A percentile compares a stretch with the other conserved stretches of the same genome.
These are phyloP conservation scores for Mollisia scopiformis DNA, from an alignment of 2,329 filamentous ascomycete species.

Conservation along the genomic window DNA sequence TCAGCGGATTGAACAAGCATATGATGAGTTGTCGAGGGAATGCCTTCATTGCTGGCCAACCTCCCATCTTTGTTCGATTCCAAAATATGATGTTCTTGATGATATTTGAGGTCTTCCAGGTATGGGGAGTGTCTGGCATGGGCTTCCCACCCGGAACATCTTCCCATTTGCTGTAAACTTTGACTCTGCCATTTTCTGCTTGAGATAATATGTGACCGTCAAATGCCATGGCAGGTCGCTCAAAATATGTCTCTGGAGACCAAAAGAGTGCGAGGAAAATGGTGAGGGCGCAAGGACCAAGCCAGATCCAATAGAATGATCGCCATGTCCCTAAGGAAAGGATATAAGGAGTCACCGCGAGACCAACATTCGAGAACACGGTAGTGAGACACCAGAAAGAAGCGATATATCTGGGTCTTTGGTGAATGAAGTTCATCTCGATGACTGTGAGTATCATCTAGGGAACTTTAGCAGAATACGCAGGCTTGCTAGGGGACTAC, in stretches of 20 bases:
- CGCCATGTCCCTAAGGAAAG: conserved; percentile 39
- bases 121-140: not conserved
- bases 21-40: conserved; percentile 5
- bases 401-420: conserved; percentile 42
- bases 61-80: not conserved
- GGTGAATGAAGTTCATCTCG: conserved; percentile 43
- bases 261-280: conserved; percentile 37
- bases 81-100: conserved; percentile 7
- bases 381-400: conserved; percentile 39
- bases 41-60: conserved; percentile 12
- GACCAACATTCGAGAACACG: conserved; percentile 28
- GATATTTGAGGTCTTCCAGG: not conserved
- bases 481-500: conserved; percentile 9
- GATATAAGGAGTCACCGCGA: conserved; percentile 35
- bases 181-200: conserved; percentile 41
- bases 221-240: conserved; percentile 43
- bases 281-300: conserved; percentile 29
- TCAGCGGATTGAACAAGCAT: conserved; percentile 60
- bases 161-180: conserved; percentile 40
- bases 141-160: conserved; percentile 26
- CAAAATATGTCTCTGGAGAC: conserved; percentile 44
- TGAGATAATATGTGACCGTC: conserved; percentile 44
- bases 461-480: conserved; percentile 11
- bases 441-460: conserved; percentile 40
- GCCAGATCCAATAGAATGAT: conserved; percentile 38